Conservation (phyloP, 345 rosid species). For the rapeseed (Brassica napus) region DNA sequence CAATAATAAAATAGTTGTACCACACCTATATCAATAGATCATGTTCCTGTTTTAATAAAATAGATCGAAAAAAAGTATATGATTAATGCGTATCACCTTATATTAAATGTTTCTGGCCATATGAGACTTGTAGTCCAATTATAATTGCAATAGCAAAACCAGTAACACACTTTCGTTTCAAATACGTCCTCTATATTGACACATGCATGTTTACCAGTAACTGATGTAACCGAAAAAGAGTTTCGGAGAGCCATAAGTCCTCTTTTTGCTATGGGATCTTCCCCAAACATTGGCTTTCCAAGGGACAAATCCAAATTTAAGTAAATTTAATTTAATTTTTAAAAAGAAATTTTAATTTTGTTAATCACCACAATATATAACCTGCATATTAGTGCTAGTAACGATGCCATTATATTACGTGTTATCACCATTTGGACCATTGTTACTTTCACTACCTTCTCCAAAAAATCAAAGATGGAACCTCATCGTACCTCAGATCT, state of each 20-base stretch:
- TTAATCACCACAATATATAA: not conserved
- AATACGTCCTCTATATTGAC: not conserved
- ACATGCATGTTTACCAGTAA: no score
- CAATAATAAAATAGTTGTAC: no score
- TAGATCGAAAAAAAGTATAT: no score
- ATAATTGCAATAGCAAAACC: not conserved
- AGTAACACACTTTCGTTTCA: not conserved
- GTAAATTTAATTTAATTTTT: not conserved
- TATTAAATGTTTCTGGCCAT: not conserved
- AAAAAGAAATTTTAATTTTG: not conserved
- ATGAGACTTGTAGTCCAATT: not conserved
- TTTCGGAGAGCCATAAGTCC: not conserved
- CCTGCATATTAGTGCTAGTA: not conserved
- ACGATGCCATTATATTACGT: no score
- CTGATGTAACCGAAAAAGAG: not conserved
- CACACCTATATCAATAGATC: no score
- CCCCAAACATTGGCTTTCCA: not conserved
- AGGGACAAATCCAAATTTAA: not conserved
- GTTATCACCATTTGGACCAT: no score
- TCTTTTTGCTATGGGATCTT: not conserved
- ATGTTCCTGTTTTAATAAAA: no score
- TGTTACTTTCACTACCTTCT: not conserved
- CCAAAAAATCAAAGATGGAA: not conserved
- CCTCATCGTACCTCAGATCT: conserved; percentile 27
- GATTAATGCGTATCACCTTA: not conserved